A percentile compares a stretch with the other conserved stretches of the same genome.
These are phyloP conservation scores for Pseudonitzschia delicatissima DNA, from an alignment of 108 stramenopile genomes.

Conservation along the genomic window DNA sequence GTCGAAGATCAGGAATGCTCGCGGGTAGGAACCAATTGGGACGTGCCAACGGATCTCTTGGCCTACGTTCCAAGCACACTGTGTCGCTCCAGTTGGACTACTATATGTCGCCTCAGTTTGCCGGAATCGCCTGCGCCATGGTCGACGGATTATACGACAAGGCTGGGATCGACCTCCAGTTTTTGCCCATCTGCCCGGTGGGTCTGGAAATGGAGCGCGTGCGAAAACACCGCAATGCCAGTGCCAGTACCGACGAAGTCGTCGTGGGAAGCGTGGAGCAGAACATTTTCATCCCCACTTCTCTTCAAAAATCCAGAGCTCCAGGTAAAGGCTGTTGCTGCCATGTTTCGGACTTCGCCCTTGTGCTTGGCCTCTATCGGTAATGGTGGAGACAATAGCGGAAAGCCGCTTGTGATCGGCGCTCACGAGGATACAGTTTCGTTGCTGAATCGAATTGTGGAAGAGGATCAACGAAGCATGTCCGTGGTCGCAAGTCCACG, in stretches of 20 bases:
- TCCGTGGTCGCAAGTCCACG: slow-evolving; percentile 40
- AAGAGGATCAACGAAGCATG: slow-evolving; percentile 2
- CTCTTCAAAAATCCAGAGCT: slow-evolving; percentile 33
- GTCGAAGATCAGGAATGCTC: background rate
- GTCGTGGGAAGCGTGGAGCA: slow-evolving; percentile 44
- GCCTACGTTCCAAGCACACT: slow-evolving; percentile 4
- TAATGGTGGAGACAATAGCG: background rate
- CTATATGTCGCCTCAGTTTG: slow-evolving; percentile 45
- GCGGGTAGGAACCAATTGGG: too few species aligned
- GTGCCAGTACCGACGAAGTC: slow-evolving; percentile 3
- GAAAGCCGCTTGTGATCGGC: slow-evolving; percentile 20
- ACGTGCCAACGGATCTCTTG: background rate
- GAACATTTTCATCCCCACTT: slow-evolving; percentile 42
- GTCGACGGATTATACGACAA: slow-evolving; percentile 29
- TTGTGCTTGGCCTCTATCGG: slow-evolving; percentile 38
- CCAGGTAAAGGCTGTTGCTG: slow-evolving; percentile 34
- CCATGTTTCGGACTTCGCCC: slow-evolving; percentile 42
- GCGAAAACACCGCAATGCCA: slow-evolving; percentile 22
- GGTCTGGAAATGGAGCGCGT: slow-evolving; percentile 35
- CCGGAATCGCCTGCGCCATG: slow-evolving; percentile 38
- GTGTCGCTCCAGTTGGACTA: slow-evolving; percentile 41
- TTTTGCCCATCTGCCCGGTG: slow-evolving; percentile 48
- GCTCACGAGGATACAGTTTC: slow-evolving; percentile 47
- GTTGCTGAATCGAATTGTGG: slow-evolving; percentile 34
- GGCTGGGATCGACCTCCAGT: slow-evolving; percentile 34